Base-by-base conservation (phyloP, 2,329 filamentous ascomycete genomes). In the Dactylellina leptospora region DNA sequence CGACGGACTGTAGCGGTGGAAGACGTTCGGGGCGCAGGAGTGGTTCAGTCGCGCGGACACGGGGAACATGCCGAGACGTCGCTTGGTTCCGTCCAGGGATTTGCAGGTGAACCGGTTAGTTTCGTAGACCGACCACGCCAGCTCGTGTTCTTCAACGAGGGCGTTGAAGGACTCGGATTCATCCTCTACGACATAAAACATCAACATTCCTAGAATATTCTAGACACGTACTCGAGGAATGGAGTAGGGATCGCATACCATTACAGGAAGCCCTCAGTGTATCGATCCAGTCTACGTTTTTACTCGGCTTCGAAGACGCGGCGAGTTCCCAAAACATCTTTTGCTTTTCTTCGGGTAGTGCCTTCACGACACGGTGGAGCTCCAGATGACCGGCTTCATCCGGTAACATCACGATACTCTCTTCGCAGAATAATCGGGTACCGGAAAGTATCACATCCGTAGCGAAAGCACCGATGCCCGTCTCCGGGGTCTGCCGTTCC, bases 41-140 rank as follows among this genome's bases (percentile, higher is more conserved):
- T 79, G 78, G 10, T 79, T 79, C 53, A 79, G 69, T 0, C 76
- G 76, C 11, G 75, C 68, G 38, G 70, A 74, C 40, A 74, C 45
- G 30, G 79, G 61, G 70, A 76, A 77, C 3, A 78, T 27, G 25
- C 74, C 75, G 6, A 72, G 68, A 0, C 25, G 45, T 18, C 36
- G 53, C 6, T 6, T n/a, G 5, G 30, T 13, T 3, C 13, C 28
- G 28, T 54, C 28, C n/a, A 54, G 30, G 4, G 66, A 48, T 51
- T 53, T 71, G 18, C 68, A 72, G 25, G 59, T 72, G 18, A 72
- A 72, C n/a, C 68, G 33, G 53, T 72, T 72, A 3, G 68, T 72
- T 63, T 72, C 59, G 42, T 54, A 72, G 20, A 72, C 64, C 22
- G 68, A 72, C 68, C 68, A 72, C n/a, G 68, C 68, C 3, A 9